Evolutionary conservation across 345 rosid genomes (phyloP).

Genomic region (Raphanus sativus): DNA sequence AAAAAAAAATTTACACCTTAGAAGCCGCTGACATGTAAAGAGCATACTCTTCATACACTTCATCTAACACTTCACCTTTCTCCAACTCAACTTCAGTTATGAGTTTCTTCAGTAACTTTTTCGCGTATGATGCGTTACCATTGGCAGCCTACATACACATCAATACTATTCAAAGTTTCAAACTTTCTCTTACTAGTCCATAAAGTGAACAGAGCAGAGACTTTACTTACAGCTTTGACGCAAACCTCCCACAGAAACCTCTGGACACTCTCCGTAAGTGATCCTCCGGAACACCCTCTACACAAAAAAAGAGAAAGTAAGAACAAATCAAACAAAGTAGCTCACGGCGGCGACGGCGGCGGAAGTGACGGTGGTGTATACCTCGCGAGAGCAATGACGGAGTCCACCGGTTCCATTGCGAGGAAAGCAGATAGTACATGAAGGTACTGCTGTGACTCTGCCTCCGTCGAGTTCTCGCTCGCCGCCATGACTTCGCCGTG

Average conservation of each 20-base stretch:
- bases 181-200: neutral
- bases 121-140: conserved; percentile 52
- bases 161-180: conserved; percentile 4
- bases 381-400: conserved; percentile 58
- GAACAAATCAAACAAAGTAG: neutral
- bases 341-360: conserved; percentile 1
- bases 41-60: conserved; percentile 61
- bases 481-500: conserved; percentile 43
- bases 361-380: conserved; percentile 18
- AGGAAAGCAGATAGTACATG: conserved; percentile 66
- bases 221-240: conserved; percentile 53
- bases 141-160: conserved; percentile 45
- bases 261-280: conserved; percentile 56
- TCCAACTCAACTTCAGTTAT: conserved; percentile 65
- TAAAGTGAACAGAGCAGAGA: neutral
- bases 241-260: conserved; percentile 69
- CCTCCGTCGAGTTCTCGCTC: conserved; percentile 15
- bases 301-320: neutral
- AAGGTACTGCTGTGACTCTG: conserved; percentile 38
- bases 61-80: conserved; percentile 55
- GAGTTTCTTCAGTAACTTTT: conserved; percentile 68
- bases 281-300: conserved; percentile 65
- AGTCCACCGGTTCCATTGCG: conserved; percentile 66
- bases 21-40: conserved; percentile 51
- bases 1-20: conserved; percentile 52